A percentile compares a stretch with the other conserved stretches of the same genome.
phyloP scores from a whole-genome alignment of 805 yeast species.

The Spencermartinsiella europaea region DNA sequence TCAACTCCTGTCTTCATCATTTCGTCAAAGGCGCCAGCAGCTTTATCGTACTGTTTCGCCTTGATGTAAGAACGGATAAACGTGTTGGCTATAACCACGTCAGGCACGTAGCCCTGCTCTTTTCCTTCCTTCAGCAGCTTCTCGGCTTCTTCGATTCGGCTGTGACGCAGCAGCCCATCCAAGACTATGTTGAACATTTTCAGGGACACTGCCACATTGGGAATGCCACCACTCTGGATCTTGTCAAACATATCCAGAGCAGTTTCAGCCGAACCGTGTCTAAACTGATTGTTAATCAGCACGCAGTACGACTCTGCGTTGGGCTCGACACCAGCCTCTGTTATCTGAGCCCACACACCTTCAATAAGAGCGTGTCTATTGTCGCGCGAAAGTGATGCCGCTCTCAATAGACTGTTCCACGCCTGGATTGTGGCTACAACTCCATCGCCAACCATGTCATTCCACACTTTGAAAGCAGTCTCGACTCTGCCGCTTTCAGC shows the following conservation, averaged over 20 bases:
- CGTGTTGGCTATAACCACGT: slow-evolving; percentile 47
- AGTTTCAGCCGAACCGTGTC: slow-evolving; percentile 37
- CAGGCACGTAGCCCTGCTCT: slow-evolving; percentile 38
- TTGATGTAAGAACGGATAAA: slow-evolving; percentile 42
- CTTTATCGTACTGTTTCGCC: slow-evolving; percentile 38
- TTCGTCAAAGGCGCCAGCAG: slow-evolving; percentile 44
- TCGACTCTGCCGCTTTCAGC: slow-evolving; percentile 26
- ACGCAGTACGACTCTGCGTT: slow-evolving; percentile 46
- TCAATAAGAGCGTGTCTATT: slow-evolving; percentile 20
- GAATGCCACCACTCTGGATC: slow-evolving; percentile 31
- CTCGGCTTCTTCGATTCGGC: slow-evolving; percentile 43
- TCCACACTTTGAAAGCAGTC: slow-evolving; percentile 42
- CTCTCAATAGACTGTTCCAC: slow-evolving; percentile 57
- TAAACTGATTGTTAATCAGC: slow-evolving; percentile 44
- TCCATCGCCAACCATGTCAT: slow-evolving; percentile 39
- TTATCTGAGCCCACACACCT: slow-evolving; percentile 36
- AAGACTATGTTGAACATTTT: slow-evolving; percentile 42
- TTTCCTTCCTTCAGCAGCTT: slow-evolving; percentile 33
- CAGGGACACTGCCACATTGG: slow-evolving; percentile 33
- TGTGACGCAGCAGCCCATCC: slow-evolving; percentile 40
- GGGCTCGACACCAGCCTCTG: slow-evolving; percentile 35
- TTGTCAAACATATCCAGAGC: slow-evolving; percentile 37
- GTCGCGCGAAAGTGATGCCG: slow-evolving; percentile 35
- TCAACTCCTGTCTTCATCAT: slow-evolving; percentile 40
- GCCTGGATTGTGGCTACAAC: slow-evolving; percentile 40